A percentile compares a stretch with the other conserved stretches of the same genome.
Evolutionary conservation across 1,139 yeast species (phyloP).

Genomic region (Sugiyamaella pinicola): DNA sequence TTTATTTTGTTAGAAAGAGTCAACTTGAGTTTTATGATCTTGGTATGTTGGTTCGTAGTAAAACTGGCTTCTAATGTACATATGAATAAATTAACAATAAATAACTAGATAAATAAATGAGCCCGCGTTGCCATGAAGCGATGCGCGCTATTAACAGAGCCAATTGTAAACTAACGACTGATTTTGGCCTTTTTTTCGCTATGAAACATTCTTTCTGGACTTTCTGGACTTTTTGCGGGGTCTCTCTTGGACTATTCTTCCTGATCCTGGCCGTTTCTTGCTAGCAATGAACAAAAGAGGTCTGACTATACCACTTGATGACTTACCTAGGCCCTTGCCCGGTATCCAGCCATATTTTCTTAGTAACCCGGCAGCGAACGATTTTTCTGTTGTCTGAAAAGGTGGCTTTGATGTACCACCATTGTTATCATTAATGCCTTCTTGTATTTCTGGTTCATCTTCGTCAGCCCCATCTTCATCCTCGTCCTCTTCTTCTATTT

Average conservation of each 20-base stretch:
- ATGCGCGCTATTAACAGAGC: no score
- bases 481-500: conserved; percentile 19
- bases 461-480: conserved; percentile 11
- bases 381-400: neutral
- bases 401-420: conserved; percentile 11
- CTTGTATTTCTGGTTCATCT: conserved; percentile 23
- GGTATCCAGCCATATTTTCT: conserved; percentile 34
- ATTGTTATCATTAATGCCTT: conserved; percentile 1
- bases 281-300: conserved; percentile 27
- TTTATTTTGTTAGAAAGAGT: conserved; percentile 54
- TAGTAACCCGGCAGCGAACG: conserved; percentile 25
- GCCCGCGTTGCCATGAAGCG: no score
- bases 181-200: neutral
- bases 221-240: conserved; percentile 16
- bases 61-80: conserved; percentile 8
- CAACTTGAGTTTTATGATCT: conserved; percentile 61
- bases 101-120: neutral
- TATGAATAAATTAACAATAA: conserved; percentile 3
- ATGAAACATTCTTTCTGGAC: neutral
- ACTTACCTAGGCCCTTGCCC: conserved; percentile 27
- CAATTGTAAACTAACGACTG: no score
- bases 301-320: conserved; percentile 30
- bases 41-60: conserved; percentile 11
- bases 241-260: conserved; percentile 26
- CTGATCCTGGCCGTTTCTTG: conserved; percentile 27